Evolutionary conservation across 768 basidiomycete genomes (phyloP).

Genomic region (Hygrophoropsis aurantiaca): DNA sequence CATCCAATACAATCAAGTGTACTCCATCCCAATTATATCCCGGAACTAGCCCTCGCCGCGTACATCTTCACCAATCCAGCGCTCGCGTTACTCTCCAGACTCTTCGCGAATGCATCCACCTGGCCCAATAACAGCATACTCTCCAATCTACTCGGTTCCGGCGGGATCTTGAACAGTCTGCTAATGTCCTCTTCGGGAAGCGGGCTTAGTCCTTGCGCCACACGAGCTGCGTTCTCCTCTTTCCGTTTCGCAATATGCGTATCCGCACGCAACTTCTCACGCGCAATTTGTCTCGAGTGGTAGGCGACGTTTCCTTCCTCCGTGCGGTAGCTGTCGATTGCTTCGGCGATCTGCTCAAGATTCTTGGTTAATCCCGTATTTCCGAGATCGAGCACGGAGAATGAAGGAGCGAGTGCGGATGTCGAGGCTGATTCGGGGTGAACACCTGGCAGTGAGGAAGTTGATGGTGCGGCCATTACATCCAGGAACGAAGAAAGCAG

Average conservation of each 20-base stretch:
- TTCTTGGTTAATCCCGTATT: constrained; percentile 69
- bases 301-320: constrained; percentile 94
- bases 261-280: constrained; percentile 81
- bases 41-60: constrained; percentile 46
- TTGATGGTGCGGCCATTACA: constrained; percentile 49
- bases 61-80: constrained; percentile 83
- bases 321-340: constrained; percentile 80
- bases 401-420: constrained; percentile 57
- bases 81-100: constrained; percentile 62
- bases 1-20: too few relatives aligned
- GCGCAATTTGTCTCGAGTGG: constrained; percentile 81
- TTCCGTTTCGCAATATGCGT: constrained; percentile 78
- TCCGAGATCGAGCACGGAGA: constrained; percentile 69
- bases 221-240: constrained; percentile 80
- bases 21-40: constrained; percentile 5
- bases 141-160: constrained; percentile 86
- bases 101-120: constrained; percentile 83
- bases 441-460: constrained; percentile 35
- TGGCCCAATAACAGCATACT: constrained; percentile 84
- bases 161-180: constrained; percentile 83
- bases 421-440: constrained; percentile 38
- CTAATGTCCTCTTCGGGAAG: constrained; percentile 85
- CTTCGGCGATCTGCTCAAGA: constrained; percentile 82
- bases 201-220: constrained; percentile 81
- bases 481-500: constrained; percentile 78